Evolutionary conservation across 2,329 filamentous ascomycete genomes (phyloP), one percentile per base, ranked within the genome.

Genomic region (Alternaria tenuissima): DNA sequence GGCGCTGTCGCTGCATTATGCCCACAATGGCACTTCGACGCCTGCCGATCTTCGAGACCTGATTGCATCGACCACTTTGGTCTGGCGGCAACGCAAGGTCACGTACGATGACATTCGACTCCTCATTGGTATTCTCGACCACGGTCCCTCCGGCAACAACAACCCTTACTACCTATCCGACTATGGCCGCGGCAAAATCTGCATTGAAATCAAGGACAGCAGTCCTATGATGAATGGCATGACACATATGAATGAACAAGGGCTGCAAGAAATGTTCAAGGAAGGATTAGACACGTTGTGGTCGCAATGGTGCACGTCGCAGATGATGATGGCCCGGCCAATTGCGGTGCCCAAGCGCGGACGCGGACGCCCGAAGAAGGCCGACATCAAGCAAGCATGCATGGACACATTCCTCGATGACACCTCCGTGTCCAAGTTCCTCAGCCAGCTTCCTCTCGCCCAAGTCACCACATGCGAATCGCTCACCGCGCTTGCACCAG

Each of bases 371-470:
- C 67, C 75, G 14, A 74, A 67, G 64, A 77, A 76, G 55, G 54
- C 47, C 42, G 66, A 69, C 8, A 30, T 58, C 24, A 71, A 66
- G 39, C 74, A 88, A 70, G 76, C 76, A 18, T 80, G 82, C 39
- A 90, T 91, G 66, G 82, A 78, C 77, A 63, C 68, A 20, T 73
- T 73, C 43, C 59, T 76, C 44, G 70, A 76, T 71, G 65, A 78
- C 55, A 52, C 74, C 78, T 39, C 67, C 38, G 69, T 78, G 39
- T 65, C 69, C 18, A 74, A 71, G 18, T 92, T 90, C 64, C 75
- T 92, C 46, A 73, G 78, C 38, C 80, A 82, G 28, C 81, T 91
- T 6, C 87, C 88, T 20, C 81, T 86, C 56, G 84, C 84, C 8
- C 72, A 83, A 4, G 81, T 91, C 66, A 80, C 81, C 8, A 76